Percentiles rank a stretch among this genome's conserved stretches.
Evolutionary conservation across 2,329 filamentous ascomycete genomes (phyloP).

Genomic region (Penicillium sp.): DNA sequence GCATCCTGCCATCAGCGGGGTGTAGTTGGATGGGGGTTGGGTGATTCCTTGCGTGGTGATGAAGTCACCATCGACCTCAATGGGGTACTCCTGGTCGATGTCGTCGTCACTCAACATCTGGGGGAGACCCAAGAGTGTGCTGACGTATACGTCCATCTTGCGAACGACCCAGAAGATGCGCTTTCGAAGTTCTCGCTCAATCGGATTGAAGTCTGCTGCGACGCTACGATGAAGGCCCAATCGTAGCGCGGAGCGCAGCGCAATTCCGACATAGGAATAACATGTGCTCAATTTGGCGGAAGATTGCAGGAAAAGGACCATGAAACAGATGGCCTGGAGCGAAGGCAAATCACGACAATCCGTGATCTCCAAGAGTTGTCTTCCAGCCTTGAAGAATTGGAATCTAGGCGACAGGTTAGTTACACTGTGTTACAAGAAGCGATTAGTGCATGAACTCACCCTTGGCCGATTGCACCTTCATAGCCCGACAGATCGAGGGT

Average conservation of each 20-base stretch:
- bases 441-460: constrained; percentile 42
- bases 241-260: constrained; percentile 71
- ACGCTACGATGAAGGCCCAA: constrained; percentile 77
- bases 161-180: constrained; percentile 59
- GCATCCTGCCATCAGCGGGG: constrained; percentile 60
- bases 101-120: constrained; percentile 53
- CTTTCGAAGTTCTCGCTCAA: constrained; percentile 73
- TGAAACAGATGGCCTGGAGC: constrained; percentile 74
- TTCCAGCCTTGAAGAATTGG: constrained; percentile 72
- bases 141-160: constrained; percentile 55
- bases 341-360: constrained; percentile 73
- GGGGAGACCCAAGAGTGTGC: constrained; percentile 51
- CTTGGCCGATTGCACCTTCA: constrained; percentile 56
- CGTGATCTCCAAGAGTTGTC: constrained; percentile 63
- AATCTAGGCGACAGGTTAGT: constrained; percentile 50
- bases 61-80: constrained; percentile 50
- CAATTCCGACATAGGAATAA: constrained; percentile 79
- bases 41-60: constrained; percentile 49
- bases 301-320: constrained; percentile 78
- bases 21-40: constrained; percentile 57
- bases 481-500: constrained; percentile 51
- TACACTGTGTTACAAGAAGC: neutral
- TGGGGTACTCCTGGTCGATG: constrained; percentile 52
- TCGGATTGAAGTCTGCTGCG: constrained; percentile 67
- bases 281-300: constrained; percentile 78